Conservation (phyloP, 1,284 basidiomycete species). For the Cronartium quercuum region DNA sequence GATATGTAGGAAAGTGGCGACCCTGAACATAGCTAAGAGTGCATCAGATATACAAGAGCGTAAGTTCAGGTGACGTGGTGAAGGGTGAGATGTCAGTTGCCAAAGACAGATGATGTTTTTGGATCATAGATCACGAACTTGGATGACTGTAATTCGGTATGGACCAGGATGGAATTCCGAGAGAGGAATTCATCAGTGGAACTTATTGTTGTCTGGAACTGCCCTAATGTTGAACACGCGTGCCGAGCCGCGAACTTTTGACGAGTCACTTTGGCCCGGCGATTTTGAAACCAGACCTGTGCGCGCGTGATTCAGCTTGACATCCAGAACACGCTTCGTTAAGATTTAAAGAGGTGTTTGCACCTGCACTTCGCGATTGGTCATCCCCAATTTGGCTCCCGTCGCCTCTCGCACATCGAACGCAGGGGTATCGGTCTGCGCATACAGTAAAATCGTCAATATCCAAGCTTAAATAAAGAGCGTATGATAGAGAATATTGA, state of each 20-base stretch:
- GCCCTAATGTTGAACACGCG: too few relatives aligned
- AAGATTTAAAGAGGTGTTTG: not conserved
- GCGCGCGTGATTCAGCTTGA: not conserved
- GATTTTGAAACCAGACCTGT: slow-evolving; percentile 48
- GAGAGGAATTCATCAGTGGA: too few relatives aligned
- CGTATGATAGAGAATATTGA: not conserved
- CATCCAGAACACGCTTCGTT: not conserved
- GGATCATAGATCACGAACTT: too few relatives aligned
- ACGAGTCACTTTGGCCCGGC: slow-evolving; percentile 45
- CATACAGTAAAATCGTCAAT: not conserved
- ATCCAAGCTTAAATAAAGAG: not conserved
- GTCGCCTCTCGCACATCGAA: slow-evolving; percentile 44
- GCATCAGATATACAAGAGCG: too few relatives aligned
- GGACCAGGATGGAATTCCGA: too few relatives aligned
- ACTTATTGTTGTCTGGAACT: too few relatives aligned
- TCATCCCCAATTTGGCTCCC: slow-evolving; percentile 42
- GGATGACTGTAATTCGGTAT: too few relatives aligned
- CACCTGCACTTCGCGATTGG: slow-evolving; percentile 46
- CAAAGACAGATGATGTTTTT: too few relatives aligned
- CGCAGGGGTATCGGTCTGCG: slow-evolving; percentile 43
- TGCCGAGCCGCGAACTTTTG: not conserved
- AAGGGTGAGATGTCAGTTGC: too few relatives aligned
- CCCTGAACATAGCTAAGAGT: too few relatives aligned
- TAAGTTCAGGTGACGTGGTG: too few relatives aligned
- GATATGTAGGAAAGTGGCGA: too few relatives aligned